Percentiles rank a stretch among this genome's conserved stretches.
Conservation (phyloP, 1,139 yeast species). For the Wickerhamomyces sp. region DNA sequence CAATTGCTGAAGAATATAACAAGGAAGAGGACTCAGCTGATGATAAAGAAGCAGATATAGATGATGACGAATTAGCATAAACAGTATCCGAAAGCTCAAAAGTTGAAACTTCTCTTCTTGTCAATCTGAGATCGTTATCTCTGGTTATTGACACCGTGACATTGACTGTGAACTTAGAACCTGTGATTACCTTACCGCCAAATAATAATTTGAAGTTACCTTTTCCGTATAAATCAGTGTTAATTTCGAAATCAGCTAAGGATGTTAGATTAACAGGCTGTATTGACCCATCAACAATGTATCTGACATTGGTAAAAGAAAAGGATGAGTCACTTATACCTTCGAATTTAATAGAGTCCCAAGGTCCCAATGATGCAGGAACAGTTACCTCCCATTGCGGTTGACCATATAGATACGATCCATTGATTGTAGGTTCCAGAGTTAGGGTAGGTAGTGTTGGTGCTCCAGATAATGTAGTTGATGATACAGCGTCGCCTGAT, state of each 20-base stretch:
- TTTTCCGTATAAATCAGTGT: conserved; percentile 1
- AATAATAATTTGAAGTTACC: conserved; percentile 6
- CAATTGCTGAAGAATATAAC: not conserved
- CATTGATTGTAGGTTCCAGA: conserved; percentile 7
- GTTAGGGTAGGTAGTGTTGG: not conserved
- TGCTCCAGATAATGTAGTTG: not conserved
- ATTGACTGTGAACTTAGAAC: not conserved
- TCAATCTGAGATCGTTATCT: not conserved
- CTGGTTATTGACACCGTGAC: not conserved
- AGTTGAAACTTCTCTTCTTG: not conserved
- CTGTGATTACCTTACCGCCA: not conserved
- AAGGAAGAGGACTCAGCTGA: not conserved
- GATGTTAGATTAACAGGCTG: conserved; percentile 1
- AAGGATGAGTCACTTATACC: not conserved
- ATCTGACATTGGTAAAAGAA: conserved; percentile 3
- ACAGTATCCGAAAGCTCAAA: not conserved
- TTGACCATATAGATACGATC: conserved; percentile 5
- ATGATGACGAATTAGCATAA: not conserved
- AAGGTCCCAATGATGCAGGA: conserved; percentile 8
- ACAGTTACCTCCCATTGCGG: conserved; percentile 9
- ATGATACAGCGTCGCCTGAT: not conserved
- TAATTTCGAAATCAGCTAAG: conserved; percentile 3
- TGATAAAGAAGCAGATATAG: not conserved
- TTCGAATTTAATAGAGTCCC: conserved; percentile 4
- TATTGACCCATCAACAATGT: conserved; percentile 13